Evolutionary conservation across 441 rosid species (phyloP).

Genomic region (Omphalea diandra): DNA sequence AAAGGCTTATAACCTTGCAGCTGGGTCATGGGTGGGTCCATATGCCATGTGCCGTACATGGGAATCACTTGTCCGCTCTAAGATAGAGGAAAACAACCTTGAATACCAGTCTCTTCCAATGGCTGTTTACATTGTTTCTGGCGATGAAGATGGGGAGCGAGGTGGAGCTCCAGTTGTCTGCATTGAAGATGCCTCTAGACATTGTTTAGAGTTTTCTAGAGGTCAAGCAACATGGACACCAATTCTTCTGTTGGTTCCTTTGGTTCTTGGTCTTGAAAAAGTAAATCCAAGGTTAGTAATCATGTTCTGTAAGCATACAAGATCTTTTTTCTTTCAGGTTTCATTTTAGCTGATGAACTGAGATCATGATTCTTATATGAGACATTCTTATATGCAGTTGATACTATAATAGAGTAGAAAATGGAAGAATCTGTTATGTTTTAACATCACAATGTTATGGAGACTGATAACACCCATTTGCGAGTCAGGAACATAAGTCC

Average conservation of each 20-base stretch:
- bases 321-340: background rate
- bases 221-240: constrained; percentile 73
- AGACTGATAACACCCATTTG: background rate
- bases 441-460: background rate
- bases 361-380: no score
- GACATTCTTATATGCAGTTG: background rate
- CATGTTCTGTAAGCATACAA: background rate
- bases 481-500: background rate
- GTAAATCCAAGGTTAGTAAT: constrained; percentile 76
- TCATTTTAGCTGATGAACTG: no score
- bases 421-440: background rate
- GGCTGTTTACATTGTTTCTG: constrained; percentile 88
- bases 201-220: constrained; percentile 65
- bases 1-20: constrained; percentile 78
- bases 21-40: constrained; percentile 99
- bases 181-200: constrained; percentile 71
- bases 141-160: constrained; percentile 88
- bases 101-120: constrained; percentile 53
- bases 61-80: constrained; percentile 62
- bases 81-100: constrained; percentile 41
- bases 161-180: constrained; percentile 96
- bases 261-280: constrained; percentile 93
- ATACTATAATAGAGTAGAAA: background rate
- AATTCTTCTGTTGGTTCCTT: constrained; percentile 82
- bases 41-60: constrained; percentile 89